phyloP scores from a whole-genome alignment of 805 yeast species.

The Schizosaccharomyces octosporus region DNA sequence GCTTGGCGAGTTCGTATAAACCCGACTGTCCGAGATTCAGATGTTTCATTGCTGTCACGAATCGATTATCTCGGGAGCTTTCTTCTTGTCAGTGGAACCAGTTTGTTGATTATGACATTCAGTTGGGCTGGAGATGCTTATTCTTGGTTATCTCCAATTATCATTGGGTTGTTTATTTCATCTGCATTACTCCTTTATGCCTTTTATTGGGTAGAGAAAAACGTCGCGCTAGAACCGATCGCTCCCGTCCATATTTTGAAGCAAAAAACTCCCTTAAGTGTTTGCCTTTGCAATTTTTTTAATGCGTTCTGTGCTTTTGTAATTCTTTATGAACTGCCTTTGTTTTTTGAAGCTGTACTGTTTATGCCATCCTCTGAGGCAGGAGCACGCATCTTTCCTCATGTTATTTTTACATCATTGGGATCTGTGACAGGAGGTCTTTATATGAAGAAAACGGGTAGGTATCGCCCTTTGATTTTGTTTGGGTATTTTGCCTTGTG shows the following conservation, averaged over 20 bases:
- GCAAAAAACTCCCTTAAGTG: conserved; percentile 35
- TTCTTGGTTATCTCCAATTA: conserved; percentile 22
- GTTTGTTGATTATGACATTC: conserved; percentile 36
- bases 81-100: conserved; percentile 31
- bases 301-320: conserved; percentile 44
- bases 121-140: conserved; percentile 39
- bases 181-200: conserved; percentile 11
- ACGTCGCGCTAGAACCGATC: conserved; percentile 36
- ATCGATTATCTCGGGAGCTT: conserved; percentile 46
- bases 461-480: conserved; percentile 27
- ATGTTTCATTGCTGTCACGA: conserved; percentile 22
- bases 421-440: conserved; percentile 48
- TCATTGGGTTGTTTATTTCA: conserved; percentile 18
- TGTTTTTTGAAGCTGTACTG: conserved; percentile 33
- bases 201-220: conserved; percentile 29
- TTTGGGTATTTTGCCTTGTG: conserved; percentile 20
- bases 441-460: conserved; percentile 43
- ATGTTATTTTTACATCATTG: conserved; percentile 39
- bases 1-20: conserved; percentile 6
- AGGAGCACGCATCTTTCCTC: conserved; percentile 26
- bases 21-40: conserved; percentile 14
- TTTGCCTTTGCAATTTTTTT: conserved; percentile 46
- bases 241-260: conserved; percentile 36
- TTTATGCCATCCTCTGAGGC: conserved; percentile 29
- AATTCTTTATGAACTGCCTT: conserved; percentile 43